Percentiles rank a stretch among this genome's conserved stretches.
phyloP scores from a whole-genome alignment of 2,329 filamentous ascomycete genomes.

The Blastomyces emzantsi region DNA sequence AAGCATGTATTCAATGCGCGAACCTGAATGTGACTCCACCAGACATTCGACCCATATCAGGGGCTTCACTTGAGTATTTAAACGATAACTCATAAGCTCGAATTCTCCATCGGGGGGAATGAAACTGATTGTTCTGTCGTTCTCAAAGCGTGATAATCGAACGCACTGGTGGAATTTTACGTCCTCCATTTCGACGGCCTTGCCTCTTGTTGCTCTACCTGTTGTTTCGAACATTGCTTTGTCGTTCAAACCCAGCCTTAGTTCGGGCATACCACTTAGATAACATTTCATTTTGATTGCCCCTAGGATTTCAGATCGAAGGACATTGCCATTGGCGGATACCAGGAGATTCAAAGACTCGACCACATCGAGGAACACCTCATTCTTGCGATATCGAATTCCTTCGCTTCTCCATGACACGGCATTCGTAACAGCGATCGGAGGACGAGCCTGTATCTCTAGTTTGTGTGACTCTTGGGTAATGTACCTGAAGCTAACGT shows the following conservation, averaged over 20 bases:
- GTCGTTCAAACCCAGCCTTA: conserved; percentile 90
- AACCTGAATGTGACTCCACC: conserved; percentile 91
- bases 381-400: conserved; percentile 97
- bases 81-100: conserved; percentile 96
- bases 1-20: conserved; percentile 96
- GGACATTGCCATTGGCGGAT: conserved; percentile 84
- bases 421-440: conserved; percentile 96
- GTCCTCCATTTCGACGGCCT: conserved; percentile 99
- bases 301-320: conserved; percentile 91
- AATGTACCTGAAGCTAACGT: conserved; percentile 57
- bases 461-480: conserved; percentile 99
- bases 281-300: conserved; percentile 99
- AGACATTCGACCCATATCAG: conserved; percentile 98
- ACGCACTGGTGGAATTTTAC: conserved; percentile 99
- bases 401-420: conserved; percentile 98
- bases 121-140: conserved; percentile 97
- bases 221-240: conserved; percentile 99
- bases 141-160: conserved; percentile 89
- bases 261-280: conserved; percentile 92
- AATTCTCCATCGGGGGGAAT: conserved; percentile 98
- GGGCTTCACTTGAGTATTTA: conserved; percentile 98
- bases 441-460: conserved; percentile 88
- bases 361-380: conserved; percentile 96
- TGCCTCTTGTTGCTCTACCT: conserved; percentile 83
- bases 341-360: conserved; percentile 95